Base-by-base conservation (phyloP, 2,329 filamentous ascomycete genomes). In the Penicillium sp. region DNA sequence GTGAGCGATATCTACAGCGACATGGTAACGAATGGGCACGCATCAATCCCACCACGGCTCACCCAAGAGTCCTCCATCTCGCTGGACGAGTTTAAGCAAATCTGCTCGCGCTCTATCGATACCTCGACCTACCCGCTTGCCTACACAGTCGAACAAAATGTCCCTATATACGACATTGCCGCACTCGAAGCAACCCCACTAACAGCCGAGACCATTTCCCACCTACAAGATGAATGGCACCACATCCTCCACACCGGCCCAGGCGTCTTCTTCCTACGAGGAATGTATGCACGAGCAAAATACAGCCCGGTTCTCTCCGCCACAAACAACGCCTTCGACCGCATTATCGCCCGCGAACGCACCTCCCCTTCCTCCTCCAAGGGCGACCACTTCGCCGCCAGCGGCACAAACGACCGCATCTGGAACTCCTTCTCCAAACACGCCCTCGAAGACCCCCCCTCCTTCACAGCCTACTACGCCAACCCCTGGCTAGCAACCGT, bases 371-470 rank as follows among this genome's bases (percentile, higher is more conserved):
- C 20, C 20, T 70, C 70, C 25, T 52, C 71, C 1, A 80, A 82
- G 54, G 86, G 86, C 22, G 86, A 88, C 70, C 86, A 88, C 67
- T 88, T 88, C 70, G 84, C 85, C 1, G 73, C 79, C 4, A 76
- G 78, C 2, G 82, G 82, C 22, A 78, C 79, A 25, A 88, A 88
- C 67, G 79, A 83, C 55, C 81, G 86, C 10, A 87, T 88, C 74
- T 89, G 86, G 86, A 88, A 88, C 74, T 85, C 86, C 0, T 86
- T 88, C 72, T 81, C 81, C 62, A 89, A 88, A 67, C 86, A 88
- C 66, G 82, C 79, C 20, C 69, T 83, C 2, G 68, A 74, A 31
- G 80, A 86, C 61, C 81, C 85, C 0, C 45, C 67, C 0, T 84
- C 81, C 0, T 88, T 88, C 66, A 61, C 83, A 0, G 60, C 69